Evolutionary conservation across 2,329 filamentous ascomycete genomes (phyloP).

Genomic region (Fusarium ramigenum): DNA sequence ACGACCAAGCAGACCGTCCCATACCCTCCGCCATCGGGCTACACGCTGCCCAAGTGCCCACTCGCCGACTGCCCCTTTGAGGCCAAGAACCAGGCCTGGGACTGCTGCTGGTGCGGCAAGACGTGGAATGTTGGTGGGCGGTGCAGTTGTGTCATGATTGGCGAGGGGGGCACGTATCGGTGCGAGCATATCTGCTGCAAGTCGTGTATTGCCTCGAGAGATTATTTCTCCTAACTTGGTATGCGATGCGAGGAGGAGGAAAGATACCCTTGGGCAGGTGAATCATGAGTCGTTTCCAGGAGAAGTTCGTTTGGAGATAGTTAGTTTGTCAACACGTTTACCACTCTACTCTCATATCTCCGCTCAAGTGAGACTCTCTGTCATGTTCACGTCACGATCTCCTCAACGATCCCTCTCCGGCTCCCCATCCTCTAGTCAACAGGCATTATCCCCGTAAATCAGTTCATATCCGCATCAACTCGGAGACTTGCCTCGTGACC

Average conservation of each 20-base stretch:
- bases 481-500: slow-evolving; percentile 8
- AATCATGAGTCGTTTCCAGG: neutral
- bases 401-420: neutral
- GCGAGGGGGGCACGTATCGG: slow-evolving; percentile 58
- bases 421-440: neutral
- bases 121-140: slow-evolving; percentile 60
- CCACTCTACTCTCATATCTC: neutral
- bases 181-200: slow-evolving; percentile 66
- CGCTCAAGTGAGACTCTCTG: neutral
- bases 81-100: slow-evolving; percentile 59
- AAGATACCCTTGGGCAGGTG: slow-evolving; percentile 10
- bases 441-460: slow-evolving; percentile 10
- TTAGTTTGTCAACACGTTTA: neutral
- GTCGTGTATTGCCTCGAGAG: slow-evolving; percentile 56
- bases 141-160: slow-evolving; percentile 63
- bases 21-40: slow-evolving; percentile 59
- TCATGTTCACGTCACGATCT: neutral
- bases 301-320: neutral
- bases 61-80: slow-evolving; percentile 61
- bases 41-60: slow-evolving; percentile 55
- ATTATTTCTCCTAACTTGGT: slow-evolving; percentile 38
- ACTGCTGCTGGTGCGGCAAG: slow-evolving; percentile 66
- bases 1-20: slow-evolving; percentile 55
- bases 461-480: slow-evolving; percentile 4
- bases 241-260: neutral